Percentiles rank a stretch among this genome's conserved stretches.
Conservation (phyloP, 2,329 filamentous ascomycete genomes). For the Escovopsis sp. region DNA sequence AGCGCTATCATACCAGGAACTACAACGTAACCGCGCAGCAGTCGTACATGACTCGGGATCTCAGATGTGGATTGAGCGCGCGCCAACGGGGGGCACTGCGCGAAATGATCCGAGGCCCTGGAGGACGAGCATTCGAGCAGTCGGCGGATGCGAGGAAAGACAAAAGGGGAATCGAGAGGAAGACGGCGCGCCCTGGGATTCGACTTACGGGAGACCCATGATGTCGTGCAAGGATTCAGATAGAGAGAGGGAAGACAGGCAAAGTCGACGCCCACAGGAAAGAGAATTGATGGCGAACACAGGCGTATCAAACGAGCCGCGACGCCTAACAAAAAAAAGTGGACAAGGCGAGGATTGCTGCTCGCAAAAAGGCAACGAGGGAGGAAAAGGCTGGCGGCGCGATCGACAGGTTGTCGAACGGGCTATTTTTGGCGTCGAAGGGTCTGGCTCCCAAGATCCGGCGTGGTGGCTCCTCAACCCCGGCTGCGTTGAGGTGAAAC, state of each 20-base stretch:
- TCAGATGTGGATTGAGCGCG: too few relatives aligned
- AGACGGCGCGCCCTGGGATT: background rate
- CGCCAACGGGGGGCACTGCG: too few relatives aligned
- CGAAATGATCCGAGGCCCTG: too few relatives aligned
- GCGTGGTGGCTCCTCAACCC: too few relatives aligned
- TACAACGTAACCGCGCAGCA: background rate
- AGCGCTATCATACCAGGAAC: background rate
- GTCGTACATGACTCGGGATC: background rate
- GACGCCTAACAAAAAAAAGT: background rate
- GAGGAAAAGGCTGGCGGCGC: background rate
- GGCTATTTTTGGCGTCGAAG: too few relatives aligned
- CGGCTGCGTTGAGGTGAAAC: too few relatives aligned
- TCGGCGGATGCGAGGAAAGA: background rate
- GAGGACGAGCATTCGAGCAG: background rate
- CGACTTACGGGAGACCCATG: slow-evolving; percentile 7
- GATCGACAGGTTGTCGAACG: background rate
- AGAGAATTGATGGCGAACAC: background rate
- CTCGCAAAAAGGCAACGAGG: background rate
- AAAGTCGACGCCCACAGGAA: background rate
- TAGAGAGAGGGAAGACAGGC: background rate
- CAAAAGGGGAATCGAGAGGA: background rate
- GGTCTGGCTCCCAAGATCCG: too few relatives aligned
- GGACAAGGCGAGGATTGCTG: background rate
- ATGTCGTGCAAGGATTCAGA: background rate
- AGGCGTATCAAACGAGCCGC: too few relatives aligned